A percentile compares a stretch with the other conserved stretches of the same genome.
Conservation (phyloP, 2,329 filamentous ascomycete species). For the Basipetospora sp. region DNA sequence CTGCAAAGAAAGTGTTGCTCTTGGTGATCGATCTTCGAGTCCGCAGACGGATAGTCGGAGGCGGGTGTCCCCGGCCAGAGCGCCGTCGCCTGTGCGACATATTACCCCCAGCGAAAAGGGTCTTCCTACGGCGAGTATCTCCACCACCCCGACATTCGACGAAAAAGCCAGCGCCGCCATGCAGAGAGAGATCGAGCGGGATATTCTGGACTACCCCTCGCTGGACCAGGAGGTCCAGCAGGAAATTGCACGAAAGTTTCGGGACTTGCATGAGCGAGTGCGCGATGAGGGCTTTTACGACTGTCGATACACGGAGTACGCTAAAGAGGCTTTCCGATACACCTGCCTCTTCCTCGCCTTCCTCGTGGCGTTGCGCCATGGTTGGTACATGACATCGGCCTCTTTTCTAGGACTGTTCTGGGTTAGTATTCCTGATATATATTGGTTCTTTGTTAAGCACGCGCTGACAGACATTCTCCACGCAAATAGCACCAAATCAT, state of each 20-base stretch:
- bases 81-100: too few species aligned
- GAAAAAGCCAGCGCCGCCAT: conserved; percentile 22
- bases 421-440: conserved; percentile 22
- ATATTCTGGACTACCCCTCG: conserved; percentile 31
- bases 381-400: conserved; percentile 44
- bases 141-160: conserved; percentile 15
- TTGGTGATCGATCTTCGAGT: too few species aligned
- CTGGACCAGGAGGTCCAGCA: conserved; percentile 39
- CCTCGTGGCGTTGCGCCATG: conserved; percentile 26
- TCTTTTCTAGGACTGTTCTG: conserved; percentile 48
- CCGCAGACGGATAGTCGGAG: too few species aligned
- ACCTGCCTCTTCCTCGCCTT: conserved; percentile 33
- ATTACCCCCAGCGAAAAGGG: too few species aligned
- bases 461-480: too few species aligned
- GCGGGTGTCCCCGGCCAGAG: too few species aligned
- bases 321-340: conserved; percentile 43
- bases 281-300: conserved; percentile 41
- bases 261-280: conserved; percentile 38
- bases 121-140: too few species aligned
- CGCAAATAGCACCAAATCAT: conserved; percentile 52
- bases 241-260: conserved; percentile 41
- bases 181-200: conserved; percentile 21
- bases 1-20: too few species aligned
- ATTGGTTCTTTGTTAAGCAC: background rate
- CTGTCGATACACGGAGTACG: conserved; percentile 44